These are phyloP conservation scores for Chrysoporthe deuterocubensis DNA, from an alignment of 2,329 filamentous ascomycete genomes.

Conservation along the genomic window DNA sequence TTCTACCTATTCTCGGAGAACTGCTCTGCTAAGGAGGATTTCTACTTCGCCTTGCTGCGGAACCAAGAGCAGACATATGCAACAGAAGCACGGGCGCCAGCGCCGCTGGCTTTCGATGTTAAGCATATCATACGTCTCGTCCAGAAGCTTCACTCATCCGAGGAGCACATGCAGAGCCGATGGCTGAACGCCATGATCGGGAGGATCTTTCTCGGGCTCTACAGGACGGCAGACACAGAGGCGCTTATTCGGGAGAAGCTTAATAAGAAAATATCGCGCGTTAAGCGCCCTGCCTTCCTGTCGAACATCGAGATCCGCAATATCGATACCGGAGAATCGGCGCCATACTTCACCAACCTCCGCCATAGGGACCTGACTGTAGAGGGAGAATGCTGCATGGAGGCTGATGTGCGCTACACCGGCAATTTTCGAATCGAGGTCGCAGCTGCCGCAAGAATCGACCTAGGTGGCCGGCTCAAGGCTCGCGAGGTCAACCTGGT, in stretches of 20 bases:
- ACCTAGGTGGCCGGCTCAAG: conserved; percentile 87
- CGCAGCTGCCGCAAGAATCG: conserved; percentile 89
- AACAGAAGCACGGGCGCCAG: conserved; percentile 62
- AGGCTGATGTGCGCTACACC: conserved; percentile 85
- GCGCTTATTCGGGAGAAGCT: conserved; percentile 82
- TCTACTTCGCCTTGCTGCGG: conserved; percentile 89
- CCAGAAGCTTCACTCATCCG: conserved; percentile 86
- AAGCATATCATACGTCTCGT: conserved; percentile 88
- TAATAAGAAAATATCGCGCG: conserved; percentile 92
- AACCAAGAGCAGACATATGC: conserved; percentile 75
- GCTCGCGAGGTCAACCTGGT: conserved; percentile 87
- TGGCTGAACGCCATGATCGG: conserved; percentile 95
- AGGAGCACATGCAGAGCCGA: conserved; percentile 86
- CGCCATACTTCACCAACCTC: conserved; percentile 87
- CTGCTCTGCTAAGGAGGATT: conserved; percentile 95
- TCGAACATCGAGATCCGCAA: conserved; percentile 80
- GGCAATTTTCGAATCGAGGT: conserved; percentile 91
- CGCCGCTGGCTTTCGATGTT: conserved; percentile 77
- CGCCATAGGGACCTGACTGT: conserved; percentile 87
- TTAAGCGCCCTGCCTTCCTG: conserved; percentile 89
- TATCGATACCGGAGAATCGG: conserved; percentile 84
- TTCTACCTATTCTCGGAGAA: conserved; percentile 97
- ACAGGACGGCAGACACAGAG: conserved; percentile 83
- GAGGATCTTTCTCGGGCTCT: conserved; percentile 83
- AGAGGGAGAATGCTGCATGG: conserved; percentile 85